Base-by-base conservation (phyloP, 1,284 basidiomycete genomes). In the Cutaneotrichosporon dermatis region DNA sequence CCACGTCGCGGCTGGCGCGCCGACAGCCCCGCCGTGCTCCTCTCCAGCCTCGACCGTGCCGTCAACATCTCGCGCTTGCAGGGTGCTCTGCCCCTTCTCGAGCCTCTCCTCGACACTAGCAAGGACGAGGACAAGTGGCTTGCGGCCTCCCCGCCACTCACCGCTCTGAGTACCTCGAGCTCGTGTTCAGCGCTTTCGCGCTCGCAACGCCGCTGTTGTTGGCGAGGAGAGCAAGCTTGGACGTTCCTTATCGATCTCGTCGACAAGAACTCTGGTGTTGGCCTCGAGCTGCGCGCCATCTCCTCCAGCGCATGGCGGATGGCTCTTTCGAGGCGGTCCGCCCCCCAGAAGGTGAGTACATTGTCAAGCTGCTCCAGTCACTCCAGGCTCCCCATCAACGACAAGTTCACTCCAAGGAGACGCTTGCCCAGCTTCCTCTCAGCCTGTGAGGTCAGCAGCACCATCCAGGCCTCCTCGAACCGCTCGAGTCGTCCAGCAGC, bases 1-100 rank as follows among this genome's bases (percentile, higher is more conserved):
- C 2, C 95, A 98, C 74, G 81, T 88, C 82, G 84, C 41, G 84
- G 84, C 5, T 85, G 89, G 70, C 78, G 81, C 4, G 74, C 83
- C 6, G 73, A 82, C 4, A 61, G 70, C 0, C 84, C 40, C 85
- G 86, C 57, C 73, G 84, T 11, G 75, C 79, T 6, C 1, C 79
- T 97, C 33, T 79, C 77, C 43, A 82, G 83, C 25, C 72, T 92
- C 6, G 79, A 80, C 48, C 79, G 80, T 8, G 82, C 92, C n/a
- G 79, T 83, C 6, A 86, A 88, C 71, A 72, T 79, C 46, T 81
- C 82, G 13, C 91, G 90, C 74, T 79, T 86, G 8, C 63, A 69
- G 12, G 81, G 84, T 34, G 82, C 86, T 55, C 76, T 95, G 2
- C 86, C 88, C 0, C 81, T 86, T 5, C 68, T 88, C 10, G 67